Evolutionary conservation across 2,329 filamentous ascomycete genomes (phyloP), one percentile per base, ranked within the genome.

Genomic region (Aspergillus clavatus): DNA sequence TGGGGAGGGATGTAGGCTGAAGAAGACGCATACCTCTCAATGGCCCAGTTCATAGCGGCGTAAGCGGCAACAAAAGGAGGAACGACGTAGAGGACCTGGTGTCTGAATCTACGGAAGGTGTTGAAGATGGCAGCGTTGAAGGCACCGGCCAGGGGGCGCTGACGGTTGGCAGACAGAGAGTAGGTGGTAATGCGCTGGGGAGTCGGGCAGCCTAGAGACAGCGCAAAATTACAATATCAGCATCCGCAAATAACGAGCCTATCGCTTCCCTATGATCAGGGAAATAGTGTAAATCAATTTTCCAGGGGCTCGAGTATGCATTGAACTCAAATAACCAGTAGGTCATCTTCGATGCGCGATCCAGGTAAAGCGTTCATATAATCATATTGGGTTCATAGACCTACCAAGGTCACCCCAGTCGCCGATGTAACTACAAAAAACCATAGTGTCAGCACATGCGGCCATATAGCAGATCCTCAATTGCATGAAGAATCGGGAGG

Each of bases 71-170:
- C 61, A 59, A 95, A 74, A 29, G 90, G 86, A 48, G 93, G 87
- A 21, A 84, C 79, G 72, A 90, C 83, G 80, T 90, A 98, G 59
- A 97, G 82, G 58, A 95, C 82, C 78, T 97, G 93, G 59, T 79
- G 72, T 69, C 83, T 84, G 73, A 86, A 87, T 63, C 93, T 83
- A 71, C 93, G 84, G 80, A 86, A 94, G 61, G 82, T 84, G 81
- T 98, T 98, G 84, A 97, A 97, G 76, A 97, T 74, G 64, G 90
- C 91, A 57, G 84, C 86, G 71, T 91, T 75, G 55, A 79, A 71
- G 49, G 84, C 76, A 61, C 87, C 88, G 54, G 89, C 89, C 57
- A 95, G 79, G 53, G 89, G 87, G 64, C 87, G 84, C 77, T 95
- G 91, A 68, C 87, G 85, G 80, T 98, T 97, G 57, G 86, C 73